phyloP scores from a whole-genome alignment of 176 grass and related monocot species.

The Oryza meridionalis region DNA sequence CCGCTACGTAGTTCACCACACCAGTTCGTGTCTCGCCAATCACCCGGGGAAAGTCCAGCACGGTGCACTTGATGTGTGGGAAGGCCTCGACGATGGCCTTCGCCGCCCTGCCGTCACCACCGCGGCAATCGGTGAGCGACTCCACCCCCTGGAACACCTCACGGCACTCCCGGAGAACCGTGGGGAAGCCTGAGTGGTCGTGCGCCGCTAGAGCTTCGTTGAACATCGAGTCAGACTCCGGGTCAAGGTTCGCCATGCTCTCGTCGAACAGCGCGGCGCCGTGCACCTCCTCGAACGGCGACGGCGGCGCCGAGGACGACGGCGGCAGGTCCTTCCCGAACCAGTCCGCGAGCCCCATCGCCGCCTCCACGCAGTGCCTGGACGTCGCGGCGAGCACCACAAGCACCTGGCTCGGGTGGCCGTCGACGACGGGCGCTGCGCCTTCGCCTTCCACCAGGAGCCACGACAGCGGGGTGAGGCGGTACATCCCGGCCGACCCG shows the following conservation, averaged over 20 bases:
- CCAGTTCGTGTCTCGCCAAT: background rate
- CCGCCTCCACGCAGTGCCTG: background rate
- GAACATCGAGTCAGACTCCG: constrained; percentile 27
- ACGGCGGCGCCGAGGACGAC: background rate
- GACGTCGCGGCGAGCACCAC: background rate
- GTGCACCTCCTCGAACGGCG: constrained; percentile 28
- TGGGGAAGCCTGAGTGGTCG: background rate
- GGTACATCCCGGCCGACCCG: background rate
- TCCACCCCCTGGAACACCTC: constrained; percentile 29
- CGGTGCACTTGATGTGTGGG: constrained; percentile 39
- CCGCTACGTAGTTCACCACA: constrained; percentile 32
- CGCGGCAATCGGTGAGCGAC: constrained; percentile 47
- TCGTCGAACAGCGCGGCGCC: constrained; percentile 6
- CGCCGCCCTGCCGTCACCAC: constrained; percentile 26
- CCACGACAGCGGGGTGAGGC: constrained; percentile 27
- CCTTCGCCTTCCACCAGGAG: constrained; percentile 30
- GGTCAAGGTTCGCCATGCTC: background rate
- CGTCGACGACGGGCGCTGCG: background rate
- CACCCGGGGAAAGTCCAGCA: constrained; percentile 55
- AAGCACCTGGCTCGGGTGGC: background rate
- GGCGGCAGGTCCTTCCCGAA: constrained; percentile 37
- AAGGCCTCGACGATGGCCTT: constrained; percentile 41
- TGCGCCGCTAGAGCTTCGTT: background rate
- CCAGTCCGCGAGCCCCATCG: constrained; percentile 34
- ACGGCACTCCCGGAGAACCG: background rate